phyloP scores from a whole-genome alignment of 139 green algal genomes.

The Diplosphaera chodatii region DNA sequence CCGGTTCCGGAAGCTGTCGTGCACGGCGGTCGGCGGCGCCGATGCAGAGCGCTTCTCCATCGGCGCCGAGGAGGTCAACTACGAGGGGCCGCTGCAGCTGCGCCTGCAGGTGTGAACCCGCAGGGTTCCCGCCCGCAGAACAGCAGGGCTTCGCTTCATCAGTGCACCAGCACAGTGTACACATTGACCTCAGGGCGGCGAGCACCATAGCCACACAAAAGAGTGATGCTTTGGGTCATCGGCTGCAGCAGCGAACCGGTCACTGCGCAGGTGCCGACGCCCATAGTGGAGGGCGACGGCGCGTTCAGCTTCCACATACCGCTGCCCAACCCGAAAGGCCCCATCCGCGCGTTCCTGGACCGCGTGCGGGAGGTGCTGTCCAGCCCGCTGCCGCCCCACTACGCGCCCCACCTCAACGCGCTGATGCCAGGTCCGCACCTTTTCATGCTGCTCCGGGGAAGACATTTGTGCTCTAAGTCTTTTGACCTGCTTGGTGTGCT shows the following conservation, averaged over 20 bases:
- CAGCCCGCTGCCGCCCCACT: neutral
- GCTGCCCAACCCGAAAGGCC: conserved; percentile 38
- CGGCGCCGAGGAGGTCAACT: conserved; percentile 48
- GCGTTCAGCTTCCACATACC: conserved; percentile 47
- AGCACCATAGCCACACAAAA: no score
- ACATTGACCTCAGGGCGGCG: no score
- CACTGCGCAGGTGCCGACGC: conserved; percentile 15
- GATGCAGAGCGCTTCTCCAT: conserved; percentile 34
- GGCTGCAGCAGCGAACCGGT: no score
- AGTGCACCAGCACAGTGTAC: no score
- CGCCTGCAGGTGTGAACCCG: conserved; percentile 31
- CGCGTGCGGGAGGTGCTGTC: conserved; percentile 2
- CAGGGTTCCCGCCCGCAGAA: no score
- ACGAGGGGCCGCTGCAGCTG: conserved; percentile 60
- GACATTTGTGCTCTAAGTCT: no score
- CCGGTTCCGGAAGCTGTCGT: conserved; percentile 40
- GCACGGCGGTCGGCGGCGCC: conserved; percentile 48
- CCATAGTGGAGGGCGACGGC: conserved; percentile 29
- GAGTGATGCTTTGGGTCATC: no score
- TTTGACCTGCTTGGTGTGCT: no score
- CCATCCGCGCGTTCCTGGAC: conserved; percentile 3
- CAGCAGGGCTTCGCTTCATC: no score
- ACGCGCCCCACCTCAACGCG: neutral
- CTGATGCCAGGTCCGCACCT: conserved; percentile 14
- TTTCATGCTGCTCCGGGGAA: no score